phyloP scores from a whole-genome alignment of 2,329 filamentous ascomycete species.

The Aureobasidium pullulans region DNA sequence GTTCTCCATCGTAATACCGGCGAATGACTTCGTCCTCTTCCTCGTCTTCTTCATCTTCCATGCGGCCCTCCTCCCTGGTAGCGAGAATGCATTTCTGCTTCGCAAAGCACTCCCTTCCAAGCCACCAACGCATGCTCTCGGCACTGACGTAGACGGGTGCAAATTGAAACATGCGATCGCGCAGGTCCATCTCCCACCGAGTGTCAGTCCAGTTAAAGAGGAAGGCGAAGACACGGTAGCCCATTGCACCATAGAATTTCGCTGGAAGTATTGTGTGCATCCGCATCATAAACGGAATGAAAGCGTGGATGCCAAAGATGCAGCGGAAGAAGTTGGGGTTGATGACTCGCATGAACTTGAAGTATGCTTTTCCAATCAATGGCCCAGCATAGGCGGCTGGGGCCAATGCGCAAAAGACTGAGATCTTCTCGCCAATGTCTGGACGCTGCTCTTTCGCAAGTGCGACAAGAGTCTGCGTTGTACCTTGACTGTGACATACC shows the following conservation, averaged over 20 bases:
- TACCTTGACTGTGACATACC: slow-evolving; percentile 84
- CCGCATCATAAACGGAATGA: slow-evolving; percentile 88
- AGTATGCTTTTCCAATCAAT: slow-evolving; percentile 77
- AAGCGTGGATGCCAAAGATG: slow-evolving; percentile 85
- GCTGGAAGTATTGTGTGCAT: slow-evolving; percentile 64
- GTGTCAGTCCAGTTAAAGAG: slow-evolving; percentile 81
- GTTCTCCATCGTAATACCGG: slow-evolving; percentile 25
- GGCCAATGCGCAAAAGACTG: slow-evolving; percentile 83
- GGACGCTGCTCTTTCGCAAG: slow-evolving; percentile 85
- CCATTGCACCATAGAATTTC: slow-evolving; percentile 67
- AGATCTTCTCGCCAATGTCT: slow-evolving; percentile 72
- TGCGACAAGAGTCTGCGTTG: slow-evolving; percentile 79
- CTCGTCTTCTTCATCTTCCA: slow-evolving; percentile 49
- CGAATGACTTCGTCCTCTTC: slow-evolving; percentile 33
- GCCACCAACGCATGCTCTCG: slow-evolving; percentile 93
- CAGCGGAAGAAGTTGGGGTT: slow-evolving; percentile 68
- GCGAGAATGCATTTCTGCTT: slow-evolving; percentile 80
- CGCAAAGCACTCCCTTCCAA: slow-evolving; percentile 78
- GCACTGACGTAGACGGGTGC: slow-evolving; percentile 83
- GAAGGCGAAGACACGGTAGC: slow-evolving; percentile 83
- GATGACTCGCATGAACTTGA: slow-evolving; percentile 83
- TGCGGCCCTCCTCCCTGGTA: slow-evolving; percentile 61
- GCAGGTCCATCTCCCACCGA: slow-evolving; percentile 74
- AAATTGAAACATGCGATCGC: slow-evolving; percentile 83
- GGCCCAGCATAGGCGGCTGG: slow-evolving; percentile 87